phyloP scores from a whole-genome alignment of 768 basidiomycete species.

The Trametes sanguinea region DNA sequence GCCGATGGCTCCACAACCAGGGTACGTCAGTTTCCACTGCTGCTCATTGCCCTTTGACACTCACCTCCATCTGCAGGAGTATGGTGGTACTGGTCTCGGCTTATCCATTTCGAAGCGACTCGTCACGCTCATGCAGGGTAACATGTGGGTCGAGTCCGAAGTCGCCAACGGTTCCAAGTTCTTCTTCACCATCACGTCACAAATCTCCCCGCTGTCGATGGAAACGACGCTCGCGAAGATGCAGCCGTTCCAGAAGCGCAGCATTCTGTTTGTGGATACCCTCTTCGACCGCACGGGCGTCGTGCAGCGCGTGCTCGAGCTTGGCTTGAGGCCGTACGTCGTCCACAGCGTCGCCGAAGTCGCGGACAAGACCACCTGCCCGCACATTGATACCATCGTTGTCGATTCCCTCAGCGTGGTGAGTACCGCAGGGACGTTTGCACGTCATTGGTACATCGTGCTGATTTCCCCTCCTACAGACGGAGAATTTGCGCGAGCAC shows the following conservation, averaged over 20 bases:
- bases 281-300: constrained; percentile 75
- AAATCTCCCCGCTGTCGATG: constrained; percentile 73
- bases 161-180: constrained; percentile 91
- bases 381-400: constrained; percentile 93
- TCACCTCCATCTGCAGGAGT: constrained; percentile 58
- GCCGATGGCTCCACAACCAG: constrained; percentile 98
- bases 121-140: constrained; percentile 95
- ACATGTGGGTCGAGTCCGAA: constrained; percentile 98
- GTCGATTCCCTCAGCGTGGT: constrained; percentile 88
- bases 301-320: constrained; percentile 70
- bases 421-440: constrained; percentile 36
- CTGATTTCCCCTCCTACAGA: constrained; percentile 45
- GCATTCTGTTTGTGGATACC: constrained; percentile 92
- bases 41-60: neutral
- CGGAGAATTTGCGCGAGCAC: constrained; percentile 85
- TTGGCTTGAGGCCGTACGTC: constrained; percentile 77
- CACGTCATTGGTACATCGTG: neutral
- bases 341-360: constrained; percentile 82
- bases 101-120: constrained; percentile 97
- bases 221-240: constrained; percentile 78
- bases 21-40: constrained; percentile 44
- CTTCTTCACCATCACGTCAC: constrained; percentile 94
- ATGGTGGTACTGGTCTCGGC: constrained; percentile 95
- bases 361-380: constrained; percentile 75
- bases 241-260: constrained; percentile 82